These are phyloP conservation scores for Pythium myriotylum DNA, from an alignment of 352 stramenopile genomes.

Conservation along the genomic window DNA sequence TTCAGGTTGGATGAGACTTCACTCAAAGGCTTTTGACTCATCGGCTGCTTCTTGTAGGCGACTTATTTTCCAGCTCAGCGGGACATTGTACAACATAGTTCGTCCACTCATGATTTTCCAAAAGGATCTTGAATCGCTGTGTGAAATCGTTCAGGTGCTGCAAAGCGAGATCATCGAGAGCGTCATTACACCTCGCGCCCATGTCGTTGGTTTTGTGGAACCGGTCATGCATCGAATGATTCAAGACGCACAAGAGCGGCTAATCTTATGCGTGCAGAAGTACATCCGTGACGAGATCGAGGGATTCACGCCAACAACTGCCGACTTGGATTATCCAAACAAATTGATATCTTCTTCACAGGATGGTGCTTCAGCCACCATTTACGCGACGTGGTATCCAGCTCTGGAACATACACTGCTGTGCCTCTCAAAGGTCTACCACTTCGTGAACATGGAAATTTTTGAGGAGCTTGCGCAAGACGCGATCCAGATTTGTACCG, in stretches of 20 bases:
- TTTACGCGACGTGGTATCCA: constrained; percentile 87
- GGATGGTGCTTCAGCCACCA: constrained; percentile 23
- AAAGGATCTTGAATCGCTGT: constrained; percentile 76
- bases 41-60: constrained; percentile 36
- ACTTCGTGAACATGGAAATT: constrained; percentile 85
- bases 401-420: constrained; percentile 82
- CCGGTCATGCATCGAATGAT: constrained; percentile 86
- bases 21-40: background rate
- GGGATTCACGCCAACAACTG: constrained; percentile 54
- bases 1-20: background rate
- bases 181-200: constrained; percentile 54
- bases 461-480: constrained; percentile 87
- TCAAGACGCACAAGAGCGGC: constrained; percentile 77
- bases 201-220: constrained; percentile 58
- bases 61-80: constrained; percentile 78
- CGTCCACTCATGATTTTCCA: constrained; percentile 71
- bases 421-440: constrained; percentile 86
- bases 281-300: constrained; percentile 86
- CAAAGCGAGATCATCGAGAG: constrained; percentile 79
- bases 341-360: constrained; percentile 50
- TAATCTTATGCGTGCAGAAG: constrained; percentile 85
- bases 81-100: constrained; percentile 69
- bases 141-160: constrained; percentile 78
- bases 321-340: constrained; percentile 73
- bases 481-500: constrained; percentile 78